phyloP scores from a whole-genome alignment of 345 rosid species.

The Brassica juncea region DNA sequence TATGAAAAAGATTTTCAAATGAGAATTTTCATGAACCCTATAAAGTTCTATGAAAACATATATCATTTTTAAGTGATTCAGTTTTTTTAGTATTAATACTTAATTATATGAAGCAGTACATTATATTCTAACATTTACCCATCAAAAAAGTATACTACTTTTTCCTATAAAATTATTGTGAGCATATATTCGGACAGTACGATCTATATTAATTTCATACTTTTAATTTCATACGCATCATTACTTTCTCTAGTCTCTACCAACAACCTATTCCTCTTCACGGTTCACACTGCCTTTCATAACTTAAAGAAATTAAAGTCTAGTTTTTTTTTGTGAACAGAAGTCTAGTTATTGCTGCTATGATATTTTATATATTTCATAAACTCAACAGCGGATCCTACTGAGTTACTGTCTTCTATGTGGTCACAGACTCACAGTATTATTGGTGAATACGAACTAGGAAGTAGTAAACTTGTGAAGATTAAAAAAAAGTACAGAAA shows the following conservation, averaged over 20 bases:
- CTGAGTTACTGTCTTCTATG: background rate
- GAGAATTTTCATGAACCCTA: background rate
- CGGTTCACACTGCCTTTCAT: constrained; percentile 3
- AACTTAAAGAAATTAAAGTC: background rate
- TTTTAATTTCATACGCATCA: background rate
- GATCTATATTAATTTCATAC: background rate
- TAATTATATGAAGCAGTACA: too few species aligned
- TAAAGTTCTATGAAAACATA: background rate
- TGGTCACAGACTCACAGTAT: background rate
- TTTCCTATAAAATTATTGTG: background rate
- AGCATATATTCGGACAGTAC: background rate
- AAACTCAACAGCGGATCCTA: background rate
- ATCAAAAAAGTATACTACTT: background rate
- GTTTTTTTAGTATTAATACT: background rate
- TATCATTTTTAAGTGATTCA: background rate
- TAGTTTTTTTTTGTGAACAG: background rate
- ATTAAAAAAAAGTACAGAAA: background rate
- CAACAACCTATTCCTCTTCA: constrained; percentile 22
- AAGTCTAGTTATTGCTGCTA: background rate
- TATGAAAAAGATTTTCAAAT: background rate
- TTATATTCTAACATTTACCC: background rate
- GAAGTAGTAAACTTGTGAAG: background rate
- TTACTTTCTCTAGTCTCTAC: constrained; percentile 17
- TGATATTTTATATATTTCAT: background rate
- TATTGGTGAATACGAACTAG: background rate